Evolutionary conservation across 2,329 filamentous ascomycete species (phyloP), one percentile per base, ranked within the genome.

Genomic region (Trichophyton rubrum): DNA sequence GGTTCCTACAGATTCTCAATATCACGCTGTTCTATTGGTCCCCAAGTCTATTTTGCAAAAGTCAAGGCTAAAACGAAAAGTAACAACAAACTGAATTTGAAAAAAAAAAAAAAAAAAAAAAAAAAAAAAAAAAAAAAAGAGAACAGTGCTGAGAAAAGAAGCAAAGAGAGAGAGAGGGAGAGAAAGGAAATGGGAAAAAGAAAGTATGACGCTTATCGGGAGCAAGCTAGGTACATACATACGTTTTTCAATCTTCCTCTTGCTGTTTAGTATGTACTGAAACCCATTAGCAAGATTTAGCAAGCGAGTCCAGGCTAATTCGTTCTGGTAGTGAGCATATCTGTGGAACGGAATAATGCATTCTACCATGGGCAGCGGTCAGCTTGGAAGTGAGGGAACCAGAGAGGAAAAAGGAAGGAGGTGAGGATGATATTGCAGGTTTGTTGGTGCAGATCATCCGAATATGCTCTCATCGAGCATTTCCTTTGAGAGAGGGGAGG

Each of bases 401-500:
- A 35, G 33, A 35, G 13, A 35, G 33, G 30, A 20, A 35, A 33
- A 55, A 35, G 33, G n/a, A 55, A 13, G 30, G n/a, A 9, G 49
- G 33, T 33, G 27, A 55, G 24, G 30, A 55, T 55, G 27, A 11
- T 20, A 20, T 35, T 55, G 49, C 49, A 55, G 27, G 30, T 55
- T 55, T 55, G 49, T 49, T 49, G 45, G 45, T 49, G 45, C 45
- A 49, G 45, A 55, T 55, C 49, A 35, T 15, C 49, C 30, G 30
- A 35, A 55, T 33, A 55, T 20, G 33, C 49, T 55, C 49, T 35
- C 30, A 33, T 35, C 7, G 49, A 35, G 24, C 24, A 35, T 33
- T 55, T 35, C 49, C 49, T 33, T 55, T 55, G 49, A 55, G 49
- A 55, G 49, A 55, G 49, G 49, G 27, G 49, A 47, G 43, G 49